These are phyloP conservation scores for Grammothele lineata DNA, from an alignment of 768 basidiomycete genomes.

Conservation along the genomic window DNA sequence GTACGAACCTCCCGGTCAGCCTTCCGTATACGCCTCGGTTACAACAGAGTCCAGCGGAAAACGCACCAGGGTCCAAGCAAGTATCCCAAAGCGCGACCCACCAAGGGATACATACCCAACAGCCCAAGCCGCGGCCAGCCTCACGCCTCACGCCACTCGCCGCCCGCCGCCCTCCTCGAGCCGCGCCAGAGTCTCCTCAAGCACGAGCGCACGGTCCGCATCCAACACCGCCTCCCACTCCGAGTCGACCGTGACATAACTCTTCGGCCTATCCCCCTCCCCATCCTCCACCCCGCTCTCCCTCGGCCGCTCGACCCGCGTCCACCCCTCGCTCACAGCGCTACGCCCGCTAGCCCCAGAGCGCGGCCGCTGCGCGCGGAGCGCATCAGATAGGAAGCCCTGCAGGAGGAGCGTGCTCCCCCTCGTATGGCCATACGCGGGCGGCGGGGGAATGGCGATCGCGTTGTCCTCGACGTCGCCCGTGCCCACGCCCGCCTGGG, in stretches of 20 bases:
- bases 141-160: too few species aligned
- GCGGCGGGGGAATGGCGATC: slow-evolving; percentile 67
- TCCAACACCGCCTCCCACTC: slow-evolving; percentile 53
- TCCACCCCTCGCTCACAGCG: slow-evolving; percentile 8
- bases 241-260: slow-evolving; percentile 51
- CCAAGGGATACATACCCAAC: too few species aligned
- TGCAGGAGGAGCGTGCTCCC: slow-evolving; percentile 60
- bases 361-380: slow-evolving; percentile 40
- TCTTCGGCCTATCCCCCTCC: slow-evolving; percentile 40
- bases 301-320: slow-evolving; percentile 21
- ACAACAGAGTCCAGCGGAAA: too few species aligned
- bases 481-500: slow-evolving; percentile 63
- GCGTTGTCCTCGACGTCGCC: slow-evolving; percentile 72
- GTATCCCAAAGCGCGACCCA: too few species aligned
- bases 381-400: slow-evolving; percentile 45
- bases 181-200: slow-evolving; percentile 54
- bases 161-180: slow-evolving; percentile 25
- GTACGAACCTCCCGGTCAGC: too few species aligned
- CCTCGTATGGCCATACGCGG: slow-evolving; percentile 73
- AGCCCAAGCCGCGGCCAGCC: too few species aligned
- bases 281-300: not conserved
- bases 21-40: too few species aligned
- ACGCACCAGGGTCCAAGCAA: too few species aligned
- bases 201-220: slow-evolving; percentile 45
- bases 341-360: slow-evolving; percentile 7